Conservation (phyloP, 2,329 filamentous ascomycete species). For the Ophiostoma pallidulum region DNA sequence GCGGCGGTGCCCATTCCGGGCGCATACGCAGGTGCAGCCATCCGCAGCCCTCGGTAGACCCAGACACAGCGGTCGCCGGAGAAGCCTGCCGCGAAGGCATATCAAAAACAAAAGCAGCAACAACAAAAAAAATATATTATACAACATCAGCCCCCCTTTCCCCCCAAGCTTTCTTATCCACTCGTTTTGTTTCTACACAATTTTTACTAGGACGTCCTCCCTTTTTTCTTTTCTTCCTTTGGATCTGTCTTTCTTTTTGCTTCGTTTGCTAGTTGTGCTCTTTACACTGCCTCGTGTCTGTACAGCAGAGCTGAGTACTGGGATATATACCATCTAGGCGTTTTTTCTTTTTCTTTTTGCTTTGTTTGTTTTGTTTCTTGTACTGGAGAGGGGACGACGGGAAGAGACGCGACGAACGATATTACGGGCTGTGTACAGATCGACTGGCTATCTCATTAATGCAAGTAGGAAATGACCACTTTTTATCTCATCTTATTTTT, state of each 20-base stretch:
- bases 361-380: not conserved
- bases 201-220: constrained; percentile 17
- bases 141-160: too few species aligned
- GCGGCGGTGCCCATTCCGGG: constrained; percentile 81
- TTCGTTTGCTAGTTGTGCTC: constrained; percentile 10
- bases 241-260: constrained; percentile 2
- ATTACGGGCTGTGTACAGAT: not conserved
- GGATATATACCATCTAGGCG: constrained; percentile 14
- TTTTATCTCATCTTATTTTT: not conserved
- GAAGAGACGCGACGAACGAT: too few species aligned
- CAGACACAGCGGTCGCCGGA: too few species aligned
- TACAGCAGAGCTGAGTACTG: constrained; percentile 10
- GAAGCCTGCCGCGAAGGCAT: too few species aligned
- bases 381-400: too few species aligned
- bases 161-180: not conserved
- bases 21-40: constrained; percentile 56
- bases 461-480: constrained; percentile 10
- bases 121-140: constrained; percentile 2
- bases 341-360: constrained; percentile 2
- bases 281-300: constrained; percentile 6
- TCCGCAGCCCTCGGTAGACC: constrained; percentile 37
- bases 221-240: constrained; percentile 1
- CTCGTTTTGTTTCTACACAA: constrained; percentile 2
- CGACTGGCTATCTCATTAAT: constrained; percentile 9
- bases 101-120: not conserved